phyloP scores from a whole-genome alignment of 1,284 basidiomycete species.

The Malassezia globosa region DNA sequence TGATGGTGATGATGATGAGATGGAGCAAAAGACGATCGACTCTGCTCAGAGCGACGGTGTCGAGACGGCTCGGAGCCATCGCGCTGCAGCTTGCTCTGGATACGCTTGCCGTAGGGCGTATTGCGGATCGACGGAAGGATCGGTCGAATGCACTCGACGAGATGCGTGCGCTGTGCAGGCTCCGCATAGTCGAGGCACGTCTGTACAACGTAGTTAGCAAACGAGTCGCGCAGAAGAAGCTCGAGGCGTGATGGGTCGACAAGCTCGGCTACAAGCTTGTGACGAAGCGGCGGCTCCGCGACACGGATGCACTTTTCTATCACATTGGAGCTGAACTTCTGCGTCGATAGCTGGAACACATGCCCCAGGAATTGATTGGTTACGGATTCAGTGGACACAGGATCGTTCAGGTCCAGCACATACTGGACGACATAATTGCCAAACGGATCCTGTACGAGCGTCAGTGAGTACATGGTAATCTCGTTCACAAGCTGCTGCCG shows the following conservation, averaged over 20 bases:
- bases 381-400: constrained; percentile 90
- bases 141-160: constrained; percentile 45
- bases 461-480: constrained; percentile 95
- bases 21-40: too few relatives aligned
- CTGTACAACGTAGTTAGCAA: constrained; percentile 47
- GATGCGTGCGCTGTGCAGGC: constrained; percentile 37
- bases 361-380: constrained; percentile 97
- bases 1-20: too few relatives aligned
- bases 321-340: constrained; percentile 94
- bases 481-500: constrained; percentile 93
- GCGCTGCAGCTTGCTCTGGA: constrained; percentile 46
- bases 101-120: constrained; percentile 46
- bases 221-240: constrained; percentile 70
- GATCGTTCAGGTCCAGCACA: constrained; percentile 94
- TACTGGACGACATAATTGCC: constrained; percentile 95
- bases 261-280: constrained; percentile 88
- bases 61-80: constrained; percentile 13
- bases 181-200: constrained; percentile 46
- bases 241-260: constrained; percentile 87
- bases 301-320: constrained; percentile 97
- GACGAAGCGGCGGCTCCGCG: constrained; percentile 83
- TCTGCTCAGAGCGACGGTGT: too few relatives aligned
- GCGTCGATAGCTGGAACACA: constrained; percentile 90
- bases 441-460: constrained; percentile 96
- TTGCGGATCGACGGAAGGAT: constrained; percentile 46